phyloP scores from a whole-genome alignment of 331 rosid genomes.

The Acacia pycnantha region DNA sequence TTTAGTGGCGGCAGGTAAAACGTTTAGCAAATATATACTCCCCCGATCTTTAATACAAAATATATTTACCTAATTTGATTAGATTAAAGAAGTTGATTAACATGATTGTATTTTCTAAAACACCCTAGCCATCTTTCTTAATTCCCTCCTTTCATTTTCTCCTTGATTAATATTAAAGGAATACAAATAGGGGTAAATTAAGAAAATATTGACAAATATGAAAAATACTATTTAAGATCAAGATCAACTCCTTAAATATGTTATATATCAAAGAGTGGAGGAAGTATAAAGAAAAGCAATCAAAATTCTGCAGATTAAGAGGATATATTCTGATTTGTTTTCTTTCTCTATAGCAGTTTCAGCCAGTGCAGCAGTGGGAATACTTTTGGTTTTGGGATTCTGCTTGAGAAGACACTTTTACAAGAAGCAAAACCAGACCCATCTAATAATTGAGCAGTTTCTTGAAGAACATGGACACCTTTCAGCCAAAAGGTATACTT shows the following conservation, averaged over 20 bases:
- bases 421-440: neutral
- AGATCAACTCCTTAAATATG: too few species aligned
- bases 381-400: conserved; percentile 16
- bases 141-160: too few species aligned
- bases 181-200: too few species aligned
- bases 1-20: neutral
- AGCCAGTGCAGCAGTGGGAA: conserved; percentile 10
- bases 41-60: too few species aligned
- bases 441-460: conserved; percentile 14
- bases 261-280: too few species aligned
- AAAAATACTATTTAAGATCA: too few species aligned
- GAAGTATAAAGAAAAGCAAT: neutral
- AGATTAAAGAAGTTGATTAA: too few species aligned
- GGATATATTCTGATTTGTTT: neutral
- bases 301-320: neutral
- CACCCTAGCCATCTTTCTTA: too few species aligned
- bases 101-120: too few species aligned
- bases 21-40: neutral
- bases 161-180: too few species aligned
- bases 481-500: conserved; percentile 25
- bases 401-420: conserved; percentile 13
- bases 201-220: too few species aligned
- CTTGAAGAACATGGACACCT: conserved; percentile 16
- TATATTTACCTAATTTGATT: too few species aligned
- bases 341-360: neutral